Conservation (phyloP, 2,329 filamentous ascomycete genomes). For the Hypocreales sp. region DNA sequence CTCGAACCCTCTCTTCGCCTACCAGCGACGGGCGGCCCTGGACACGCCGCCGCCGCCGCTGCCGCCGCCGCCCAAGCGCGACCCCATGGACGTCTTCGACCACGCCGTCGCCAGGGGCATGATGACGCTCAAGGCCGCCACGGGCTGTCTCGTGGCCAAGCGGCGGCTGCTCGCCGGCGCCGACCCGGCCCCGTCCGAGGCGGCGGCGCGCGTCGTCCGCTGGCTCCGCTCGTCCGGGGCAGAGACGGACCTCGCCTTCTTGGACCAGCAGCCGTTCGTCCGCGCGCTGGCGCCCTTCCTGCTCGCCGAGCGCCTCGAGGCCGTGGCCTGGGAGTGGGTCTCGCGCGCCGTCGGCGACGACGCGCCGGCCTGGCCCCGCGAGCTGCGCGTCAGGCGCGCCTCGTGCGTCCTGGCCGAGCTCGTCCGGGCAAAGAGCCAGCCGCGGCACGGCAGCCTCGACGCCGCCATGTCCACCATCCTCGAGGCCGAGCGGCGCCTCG, state of each 20-base stretch:
- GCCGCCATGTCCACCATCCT: constrained; percentile 31
- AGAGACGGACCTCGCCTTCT: constrained; percentile 29
- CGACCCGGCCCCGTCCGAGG: constrained; percentile 24
- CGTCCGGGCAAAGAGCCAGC: constrained; percentile 25
- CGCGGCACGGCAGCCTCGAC: constrained; percentile 27
- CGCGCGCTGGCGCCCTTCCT: constrained; percentile 30
- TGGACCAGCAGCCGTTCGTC: constrained; percentile 22
- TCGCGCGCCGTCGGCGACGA: constrained; percentile 19
- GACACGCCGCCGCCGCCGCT: constrained; percentile 5
- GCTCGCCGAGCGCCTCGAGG: constrained; percentile 34
- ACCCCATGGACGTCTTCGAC: constrained; percentile 40
- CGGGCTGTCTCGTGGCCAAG: constrained; percentile 36
- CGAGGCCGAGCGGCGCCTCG: constrained; percentile 27
- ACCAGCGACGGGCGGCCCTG: constrained; percentile 10
- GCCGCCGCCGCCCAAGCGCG: constrained; percentile 11
- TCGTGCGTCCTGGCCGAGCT: constrained; percentile 22
- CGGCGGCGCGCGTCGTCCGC: constrained; percentile 30
- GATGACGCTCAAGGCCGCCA: constrained; percentile 37
- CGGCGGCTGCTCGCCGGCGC: constrained; percentile 19
- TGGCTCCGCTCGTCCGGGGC: constrained; percentile 38
- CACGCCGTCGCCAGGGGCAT: constrained; percentile 37
- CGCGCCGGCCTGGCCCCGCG: constrained; percentile 6
- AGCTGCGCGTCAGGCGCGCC: constrained; percentile 11
- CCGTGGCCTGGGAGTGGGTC: constrained; percentile 37
- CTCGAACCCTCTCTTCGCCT: constrained; percentile 38